Percentiles rank a stretch among this genome's conserved stretches.
Conservation (phyloP, 2,329 filamentous ascomycete genomes). For the Verticillium dahliae region DNA sequence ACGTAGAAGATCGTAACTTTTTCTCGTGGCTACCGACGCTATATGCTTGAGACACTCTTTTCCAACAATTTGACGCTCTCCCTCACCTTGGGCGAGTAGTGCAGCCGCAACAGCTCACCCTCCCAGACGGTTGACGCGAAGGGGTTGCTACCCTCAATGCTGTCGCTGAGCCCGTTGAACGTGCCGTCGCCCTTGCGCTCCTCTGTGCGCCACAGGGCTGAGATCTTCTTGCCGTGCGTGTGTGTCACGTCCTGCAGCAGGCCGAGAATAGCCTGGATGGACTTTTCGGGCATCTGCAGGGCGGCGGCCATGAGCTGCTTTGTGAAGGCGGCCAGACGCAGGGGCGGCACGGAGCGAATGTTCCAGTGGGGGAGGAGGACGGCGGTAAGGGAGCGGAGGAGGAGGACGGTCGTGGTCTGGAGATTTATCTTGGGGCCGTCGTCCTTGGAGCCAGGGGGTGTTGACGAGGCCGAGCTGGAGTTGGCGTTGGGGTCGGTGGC, state of each 20-base stretch:
- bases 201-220: constrained; percentile 88
- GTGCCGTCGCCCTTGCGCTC: constrained; percentile 87
- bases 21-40: neutral
- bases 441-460: constrained; percentile 30
- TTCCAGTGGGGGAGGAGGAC: constrained; percentile 72
- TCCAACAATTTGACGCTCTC: constrained; percentile 67
- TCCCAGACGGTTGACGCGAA: constrained; percentile 92
- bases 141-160: constrained; percentile 81
- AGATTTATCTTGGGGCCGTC: constrained; percentile 72
- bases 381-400: constrained; percentile 78
- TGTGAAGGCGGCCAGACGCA: constrained; percentile 83
- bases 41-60: constrained; percentile 44
- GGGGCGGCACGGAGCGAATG: constrained; percentile 68
- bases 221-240: constrained; percentile 75
- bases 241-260: constrained; percentile 73
- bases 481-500: constrained; percentile 55
- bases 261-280: constrained; percentile 69
- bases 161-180: constrained; percentile 66
- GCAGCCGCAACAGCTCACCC: constrained; percentile 74
- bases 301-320: constrained; percentile 82
- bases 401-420: constrained; percentile 86
- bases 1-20: neutral
- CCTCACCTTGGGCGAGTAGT: constrained; percentile 82
- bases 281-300: constrained; percentile 87
- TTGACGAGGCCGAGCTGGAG: constrained; percentile 28